Evolutionary conservation across 257 asterid genomes (phyloP).

Genomic region (Solanum stenotomum): DNA sequence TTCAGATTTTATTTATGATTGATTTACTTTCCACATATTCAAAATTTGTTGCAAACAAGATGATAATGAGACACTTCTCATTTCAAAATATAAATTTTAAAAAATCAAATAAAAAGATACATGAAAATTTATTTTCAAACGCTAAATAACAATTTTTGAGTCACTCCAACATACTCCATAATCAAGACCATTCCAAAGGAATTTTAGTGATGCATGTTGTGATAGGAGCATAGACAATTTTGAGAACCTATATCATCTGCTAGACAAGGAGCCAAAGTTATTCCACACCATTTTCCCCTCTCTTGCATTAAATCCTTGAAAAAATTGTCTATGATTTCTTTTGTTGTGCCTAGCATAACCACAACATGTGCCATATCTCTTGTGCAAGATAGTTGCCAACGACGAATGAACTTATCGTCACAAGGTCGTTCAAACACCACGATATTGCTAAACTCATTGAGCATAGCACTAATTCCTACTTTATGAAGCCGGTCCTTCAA

Average conservation of each 20-base stretch:
- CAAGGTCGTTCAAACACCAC: not conserved
- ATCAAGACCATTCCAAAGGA: not conserved
- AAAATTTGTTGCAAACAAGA: too few species aligned
- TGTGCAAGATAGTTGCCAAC: not conserved
- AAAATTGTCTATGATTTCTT: not conserved
- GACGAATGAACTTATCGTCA: not conserved
- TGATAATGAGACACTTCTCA: too few species aligned
- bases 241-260: not conserved
- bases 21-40: too few species aligned
- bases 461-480: not conserved
- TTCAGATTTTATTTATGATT: too few species aligned
- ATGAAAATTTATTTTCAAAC: not conserved
- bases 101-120: not conserved
- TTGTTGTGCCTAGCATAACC: not conserved
- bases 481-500: slow-evolving; percentile 1
- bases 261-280: not conserved
- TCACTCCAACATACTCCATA: not conserved
- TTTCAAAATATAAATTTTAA: too few species aligned
- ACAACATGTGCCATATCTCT: not conserved
- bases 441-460: not conserved
- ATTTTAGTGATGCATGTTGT: not conserved
- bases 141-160: not conserved
- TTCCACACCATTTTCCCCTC: not conserved
- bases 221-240: not conserved
- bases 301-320: not conserved